Base-by-base conservation (phyloP, 495 filamentous ascomycete genomes). In the Aspergillus campestris region DNA sequence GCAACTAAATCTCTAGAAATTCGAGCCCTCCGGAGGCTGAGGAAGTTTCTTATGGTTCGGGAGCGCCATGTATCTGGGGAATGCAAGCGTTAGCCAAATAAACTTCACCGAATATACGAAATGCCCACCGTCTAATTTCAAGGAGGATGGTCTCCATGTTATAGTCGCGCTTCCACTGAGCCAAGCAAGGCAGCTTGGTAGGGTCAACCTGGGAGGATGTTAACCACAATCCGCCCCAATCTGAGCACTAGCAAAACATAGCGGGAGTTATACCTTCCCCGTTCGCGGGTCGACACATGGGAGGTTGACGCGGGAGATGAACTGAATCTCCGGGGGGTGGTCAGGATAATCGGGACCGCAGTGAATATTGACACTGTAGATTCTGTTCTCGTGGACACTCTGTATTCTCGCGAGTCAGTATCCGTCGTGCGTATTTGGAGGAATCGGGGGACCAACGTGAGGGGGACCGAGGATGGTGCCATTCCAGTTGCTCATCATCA, bases 401-500 rank as follows among this genome's bases (percentile, higher is more conserved):
- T 98, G 55, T 29, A 39, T 31, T 10, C 33, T 11, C 18, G 42
- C 13, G 28, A 8, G 47, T 62, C 40, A 64, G 47, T 35, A 24
- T 24, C 18, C 18, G 31, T 48, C 27, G 36, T 11, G 43, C 31
- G 38, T 9, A 32, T 46, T 36, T 29, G 15, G n/a, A 18, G 28
- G 34, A n/a, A 38, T 13, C 18, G 12, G 40, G 11, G 33, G 31
- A 34, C 27, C 31, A 73, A 95, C 92, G 63, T 98, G 94, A 56
- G 94, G 92, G 55, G 92, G 92, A 0, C 92, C 92, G 39, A 96
- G 81, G 52, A 98, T 96, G 1, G 92, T 97, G 41, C 89, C 92
- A 52, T 94, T 94, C 92, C 92, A 98, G 77, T 95, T 88, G 48
- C 87, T 87, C 90, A 98, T 95, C 68, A 90, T 80, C 56, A 96